A percentile compares a stretch with the other conserved stretches of the same genome.
Evolutionary conservation across 441 rosid genomes (phyloP).

Genomic region (Breynia disticha): DNA sequence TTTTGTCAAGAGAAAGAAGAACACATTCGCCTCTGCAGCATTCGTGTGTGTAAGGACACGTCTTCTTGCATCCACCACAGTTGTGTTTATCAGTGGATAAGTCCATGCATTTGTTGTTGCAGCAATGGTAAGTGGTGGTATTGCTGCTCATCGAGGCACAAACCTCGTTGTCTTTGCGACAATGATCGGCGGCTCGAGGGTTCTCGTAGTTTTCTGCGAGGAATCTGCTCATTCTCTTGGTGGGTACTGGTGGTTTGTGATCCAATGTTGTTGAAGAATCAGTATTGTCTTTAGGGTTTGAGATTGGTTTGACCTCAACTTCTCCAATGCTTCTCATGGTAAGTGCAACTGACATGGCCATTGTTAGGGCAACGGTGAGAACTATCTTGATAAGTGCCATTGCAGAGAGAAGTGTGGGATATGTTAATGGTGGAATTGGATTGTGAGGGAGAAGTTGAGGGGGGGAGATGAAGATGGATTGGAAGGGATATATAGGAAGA

Average conservation of each 20-base stretch:
- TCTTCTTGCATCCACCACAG: slow-evolving; percentile 26
- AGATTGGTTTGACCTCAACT: background rate
- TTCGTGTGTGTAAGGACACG: slow-evolving; percentile 17
- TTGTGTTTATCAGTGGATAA: slow-evolving; percentile 15
- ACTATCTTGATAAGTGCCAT: background rate
- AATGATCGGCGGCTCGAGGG: slow-evolving; percentile 5
- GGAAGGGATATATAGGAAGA: too few relatives aligned
- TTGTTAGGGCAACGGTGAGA: background rate
- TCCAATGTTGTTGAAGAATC: background rate
- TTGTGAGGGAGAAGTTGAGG: too few relatives aligned
- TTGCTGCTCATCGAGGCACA: background rate
- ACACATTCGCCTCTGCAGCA: slow-evolving; percentile 33
- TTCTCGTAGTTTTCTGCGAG: background rate
- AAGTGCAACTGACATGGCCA: slow-evolving; percentile 3
- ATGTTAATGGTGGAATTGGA: too few relatives aligned
- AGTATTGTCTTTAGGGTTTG: background rate
- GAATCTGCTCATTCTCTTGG: slow-evolving; percentile 4
- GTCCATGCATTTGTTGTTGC: slow-evolving; percentile 29
- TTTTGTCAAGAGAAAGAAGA: slow-evolving; percentile 16
- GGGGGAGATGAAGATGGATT: too few relatives aligned
- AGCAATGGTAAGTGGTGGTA: slow-evolving; percentile 11
- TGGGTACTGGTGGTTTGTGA: background rate
- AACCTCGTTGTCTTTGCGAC: background rate
- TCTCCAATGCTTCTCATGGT: slow-evolving; percentile 3
- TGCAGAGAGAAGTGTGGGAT: too few relatives aligned